Base-by-base conservation (phyloP, 2,329 filamentous ascomycete genomes). In the Anisogramma anomala region DNA sequence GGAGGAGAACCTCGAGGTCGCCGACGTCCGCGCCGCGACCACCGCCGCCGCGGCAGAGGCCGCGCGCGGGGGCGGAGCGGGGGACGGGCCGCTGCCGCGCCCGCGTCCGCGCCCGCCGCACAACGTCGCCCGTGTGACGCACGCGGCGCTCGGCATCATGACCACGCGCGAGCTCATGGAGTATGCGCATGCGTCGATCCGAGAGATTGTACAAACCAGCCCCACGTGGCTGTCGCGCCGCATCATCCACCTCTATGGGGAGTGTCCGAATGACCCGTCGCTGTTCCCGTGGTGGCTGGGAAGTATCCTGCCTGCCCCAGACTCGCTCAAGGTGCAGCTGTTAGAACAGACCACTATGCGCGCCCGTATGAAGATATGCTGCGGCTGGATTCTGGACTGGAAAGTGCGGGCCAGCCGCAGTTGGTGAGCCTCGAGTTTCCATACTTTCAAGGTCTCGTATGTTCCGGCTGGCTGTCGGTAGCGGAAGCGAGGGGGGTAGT, bases 221-320 rank as follows among this genome's bases (percentile, higher is more conserved):
- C 82, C 79, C 0, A 72, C 74, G 0, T 94, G 85, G 86, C 65
- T 93, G 20, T 75, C 83, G 41, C 71, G 78, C 30, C 74, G 80
- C 7, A 79, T 88, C 25, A 64, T 88, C 22, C 64, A 75, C 23
- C 77, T 83, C 5, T 91, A 89, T 49, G 87, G 87, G 10, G 75
- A 82, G 43, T 81, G 80, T 15, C 87, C 86, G 0, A 67, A 74
- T 13, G 84, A 94, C 53, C 79, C 85, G 1, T 79, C 79, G 3
- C 58, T 76, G 1, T 91, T 94, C 50, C 84, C 87, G 0, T 94
- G 87, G 71, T 95, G 88, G 88, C 82, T 94, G 50, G 87, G 83
- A 8, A 84, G 77, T 53, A 78, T 91, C 15, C 61, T 94, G 10
- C 86, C 86, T 0, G 77, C 91, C 27, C 71, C 74, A 11, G 83